Evolutionary conservation across 2,329 filamentous ascomycete species (phyloP).

Genomic region (Aspergillus sp.): DNA sequence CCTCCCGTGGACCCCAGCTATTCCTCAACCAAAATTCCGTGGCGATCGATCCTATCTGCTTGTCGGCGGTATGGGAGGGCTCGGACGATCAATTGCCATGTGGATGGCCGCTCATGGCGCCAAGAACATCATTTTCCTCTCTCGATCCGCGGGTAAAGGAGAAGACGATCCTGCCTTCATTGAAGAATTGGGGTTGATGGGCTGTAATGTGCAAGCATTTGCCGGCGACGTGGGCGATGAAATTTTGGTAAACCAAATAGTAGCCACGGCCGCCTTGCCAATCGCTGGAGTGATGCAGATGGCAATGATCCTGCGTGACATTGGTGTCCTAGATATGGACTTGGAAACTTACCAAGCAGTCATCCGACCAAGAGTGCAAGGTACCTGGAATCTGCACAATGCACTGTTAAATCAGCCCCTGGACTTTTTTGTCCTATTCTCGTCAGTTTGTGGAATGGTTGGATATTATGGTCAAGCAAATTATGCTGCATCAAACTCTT

Average conservation of each 20-base stretch:
- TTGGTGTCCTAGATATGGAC: constrained; percentile 3
- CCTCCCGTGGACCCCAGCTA: neutral
- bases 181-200: constrained; percentile 16
- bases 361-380: constrained; percentile 16
- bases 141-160: constrained; percentile 26
- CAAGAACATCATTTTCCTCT: constrained; percentile 34
- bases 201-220: constrained; percentile 16
- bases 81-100: constrained; percentile 33
- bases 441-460: constrained; percentile 26
- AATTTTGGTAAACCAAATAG: neutral
- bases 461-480: constrained; percentile 42
- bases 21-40: neutral
- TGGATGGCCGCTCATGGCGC: constrained; percentile 39
- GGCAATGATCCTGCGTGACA: constrained; percentile 24
- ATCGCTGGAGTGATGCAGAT: constrained; percentile 21
- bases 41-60: constrained; percentile 32
- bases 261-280: neutral
- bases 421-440: constrained; percentile 26
- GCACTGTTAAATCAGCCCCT: neutral
- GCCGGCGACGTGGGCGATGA: constrained; percentile 14
- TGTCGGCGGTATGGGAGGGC: constrained; percentile 40
- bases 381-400: constrained; percentile 25
- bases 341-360: neutral
- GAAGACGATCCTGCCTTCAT: constrained; percentile 14
- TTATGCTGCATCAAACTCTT: constrained; percentile 34